phyloP scores from a whole-genome alignment of 805 yeast species.

The Candida boleticola region DNA sequence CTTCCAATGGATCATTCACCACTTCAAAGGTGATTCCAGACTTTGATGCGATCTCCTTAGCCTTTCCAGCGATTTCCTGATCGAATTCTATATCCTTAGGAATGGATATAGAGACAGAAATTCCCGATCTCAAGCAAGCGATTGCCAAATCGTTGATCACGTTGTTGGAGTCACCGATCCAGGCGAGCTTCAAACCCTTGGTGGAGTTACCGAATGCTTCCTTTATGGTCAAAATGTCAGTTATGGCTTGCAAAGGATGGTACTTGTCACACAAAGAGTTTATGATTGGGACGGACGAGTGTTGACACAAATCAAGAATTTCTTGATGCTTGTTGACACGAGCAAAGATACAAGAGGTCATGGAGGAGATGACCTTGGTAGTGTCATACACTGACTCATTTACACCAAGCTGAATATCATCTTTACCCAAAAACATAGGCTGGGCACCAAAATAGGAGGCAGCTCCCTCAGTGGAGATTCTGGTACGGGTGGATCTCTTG shows the following conservation, averaged over 20 bases:
- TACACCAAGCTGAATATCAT: conserved; percentile 94
- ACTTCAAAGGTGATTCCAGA: conserved; percentile 54
- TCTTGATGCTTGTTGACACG: conserved; percentile 86
- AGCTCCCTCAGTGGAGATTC: conserved; percentile 94
- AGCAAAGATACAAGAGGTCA: conserved; percentile 98
- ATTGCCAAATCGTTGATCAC: conserved; percentile 91
- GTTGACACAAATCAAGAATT: conserved; percentile 70
- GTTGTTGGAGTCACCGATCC: conserved; percentile 97
- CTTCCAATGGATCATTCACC: conserved; percentile 71
- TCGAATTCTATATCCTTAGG: conserved; percentile 74
- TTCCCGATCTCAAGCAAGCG: conserved; percentile 83
- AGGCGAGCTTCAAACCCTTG: conserved; percentile 67
- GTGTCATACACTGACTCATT: conserved; percentile 91
- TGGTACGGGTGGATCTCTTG: conserved; percentile 92
- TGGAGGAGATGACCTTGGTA: conserved; percentile 83
- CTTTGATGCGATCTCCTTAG: conserved; percentile 49
- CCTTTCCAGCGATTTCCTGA: conserved; percentile 49
- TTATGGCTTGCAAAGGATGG: conserved; percentile 94
- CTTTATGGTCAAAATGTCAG: conserved; percentile 83
- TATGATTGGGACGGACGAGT: conserved; percentile 87
- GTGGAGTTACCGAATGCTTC: conserved; percentile 60
- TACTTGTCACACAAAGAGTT: conserved; percentile 89
- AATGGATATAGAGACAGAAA: conserved; percentile 78
- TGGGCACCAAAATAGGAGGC: conserved; percentile 89
- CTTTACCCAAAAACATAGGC: conserved; percentile 95